Conservation (phyloP, 148 eudicot genomes). For the Silene uniflora region DNA sequence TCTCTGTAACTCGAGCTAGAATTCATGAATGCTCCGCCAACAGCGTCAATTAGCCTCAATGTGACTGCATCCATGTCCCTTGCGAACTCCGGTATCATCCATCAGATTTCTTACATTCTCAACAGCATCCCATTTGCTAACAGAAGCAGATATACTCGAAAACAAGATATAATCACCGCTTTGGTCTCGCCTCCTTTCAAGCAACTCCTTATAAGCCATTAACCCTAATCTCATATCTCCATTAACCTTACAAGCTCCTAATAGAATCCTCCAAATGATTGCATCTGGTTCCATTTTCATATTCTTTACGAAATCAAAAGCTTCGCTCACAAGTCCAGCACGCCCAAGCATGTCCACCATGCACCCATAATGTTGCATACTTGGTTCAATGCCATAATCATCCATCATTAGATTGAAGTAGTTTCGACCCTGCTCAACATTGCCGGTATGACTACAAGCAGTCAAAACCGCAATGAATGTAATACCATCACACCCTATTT, state of each 20-base stretch:
- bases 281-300: slow-evolving; percentile 74
- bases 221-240: slow-evolving; percentile 59
- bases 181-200: slow-evolving; percentile 53
- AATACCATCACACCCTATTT: background rate
- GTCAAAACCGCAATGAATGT: slow-evolving; percentile 10
- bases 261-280: slow-evolving; percentile 76
- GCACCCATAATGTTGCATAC: slow-evolving; percentile 66
- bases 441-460: slow-evolving; percentile 46
- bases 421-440: slow-evolving; percentile 49
- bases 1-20: background rate
- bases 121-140: slow-evolving; percentile 51
- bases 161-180: slow-evolving; percentile 63
- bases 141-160: slow-evolving; percentile 61
- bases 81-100: slow-evolving; percentile 52
- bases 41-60: slow-evolving; percentile 46
- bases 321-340: slow-evolving; percentile 65
- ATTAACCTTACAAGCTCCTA: slow-evolving; percentile 76
- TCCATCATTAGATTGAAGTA: slow-evolving; percentile 55
- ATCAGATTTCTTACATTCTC: slow-evolving; percentile 55
- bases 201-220: slow-evolving; percentile 53
- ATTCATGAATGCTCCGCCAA: slow-evolving; percentile 7
- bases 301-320: slow-evolving; percentile 43
- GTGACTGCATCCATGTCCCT: slow-evolving; percentile 60
- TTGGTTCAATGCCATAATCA: slow-evolving; percentile 50
- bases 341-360: slow-evolving; percentile 70